These are phyloP conservation scores for Coemansia sp. DNA, from an alignment of 192 early-diverging fungal genomes.

Conservation along the genomic window DNA sequence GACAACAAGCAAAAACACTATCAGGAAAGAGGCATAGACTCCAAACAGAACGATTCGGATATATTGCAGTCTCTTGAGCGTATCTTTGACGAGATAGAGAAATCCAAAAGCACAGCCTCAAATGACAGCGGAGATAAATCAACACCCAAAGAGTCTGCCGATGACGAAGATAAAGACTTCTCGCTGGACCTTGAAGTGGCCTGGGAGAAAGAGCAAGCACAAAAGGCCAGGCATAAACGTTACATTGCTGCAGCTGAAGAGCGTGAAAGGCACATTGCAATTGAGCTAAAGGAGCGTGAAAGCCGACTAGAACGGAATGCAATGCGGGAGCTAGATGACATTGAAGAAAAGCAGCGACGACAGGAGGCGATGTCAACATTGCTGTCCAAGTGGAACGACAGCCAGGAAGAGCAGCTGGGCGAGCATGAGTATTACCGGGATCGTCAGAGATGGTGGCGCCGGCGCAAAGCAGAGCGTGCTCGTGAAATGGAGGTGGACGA, in stretches of 20 bases:
- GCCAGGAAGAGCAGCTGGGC: slow-evolving; percentile 19
- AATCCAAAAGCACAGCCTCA: neutral
- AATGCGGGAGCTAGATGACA: slow-evolving; percentile 33
- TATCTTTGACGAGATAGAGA: slow-evolving; percentile 14
- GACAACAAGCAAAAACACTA: too few relatives aligned
- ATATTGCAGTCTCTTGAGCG: slow-evolving; percentile 14
- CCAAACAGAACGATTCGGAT: neutral
- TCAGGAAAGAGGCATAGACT: too few relatives aligned
- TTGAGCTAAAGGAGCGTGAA: slow-evolving; percentile 26
- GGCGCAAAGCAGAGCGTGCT: slow-evolving; percentile 57
- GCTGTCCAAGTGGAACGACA: slow-evolving; percentile 46
- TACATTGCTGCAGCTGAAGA: slow-evolving; percentile 28
- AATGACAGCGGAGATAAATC: neutral
- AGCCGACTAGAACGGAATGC: slow-evolving; percentile 21
- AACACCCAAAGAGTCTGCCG: neutral
- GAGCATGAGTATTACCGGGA: slow-evolving; percentile 76
- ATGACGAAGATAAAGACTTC: slow-evolving; percentile 8
- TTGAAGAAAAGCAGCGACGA: slow-evolving; percentile 29
- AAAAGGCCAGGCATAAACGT: slow-evolving; percentile 11
- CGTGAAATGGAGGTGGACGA: slow-evolving; percentile 72
- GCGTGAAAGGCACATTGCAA: slow-evolving; percentile 19
- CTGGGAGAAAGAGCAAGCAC: slow-evolving; percentile 28
- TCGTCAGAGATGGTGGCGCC: slow-evolving; percentile 71
- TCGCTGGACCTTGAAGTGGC: slow-evolving; percentile 25
- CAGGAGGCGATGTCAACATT: slow-evolving; percentile 13